A percentile compares a stretch with the other conserved stretches of the same genome.
Evolutionary conservation across 495 filamentous ascomycete species (phyloP).

Genomic region (Aspergillus hancockii): DNA sequence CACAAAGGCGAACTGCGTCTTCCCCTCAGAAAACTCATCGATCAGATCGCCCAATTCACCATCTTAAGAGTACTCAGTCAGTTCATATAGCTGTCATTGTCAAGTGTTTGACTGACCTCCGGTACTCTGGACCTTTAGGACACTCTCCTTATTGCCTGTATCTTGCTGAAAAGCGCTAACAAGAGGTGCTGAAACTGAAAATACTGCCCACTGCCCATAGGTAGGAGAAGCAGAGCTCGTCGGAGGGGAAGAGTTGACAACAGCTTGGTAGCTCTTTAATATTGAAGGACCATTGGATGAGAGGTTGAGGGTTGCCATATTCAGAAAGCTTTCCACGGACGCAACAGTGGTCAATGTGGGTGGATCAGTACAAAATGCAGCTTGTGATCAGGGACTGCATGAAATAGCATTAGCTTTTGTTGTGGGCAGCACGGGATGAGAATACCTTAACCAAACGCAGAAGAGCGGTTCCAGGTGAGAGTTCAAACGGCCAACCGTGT

Average conservation of each 20-base stretch:
- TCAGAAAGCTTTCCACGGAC: constrained; percentile 2
- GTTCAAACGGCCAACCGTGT: background rate
- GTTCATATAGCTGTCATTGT: background rate
- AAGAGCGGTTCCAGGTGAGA: background rate
- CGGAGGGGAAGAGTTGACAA: constrained; percentile 71
- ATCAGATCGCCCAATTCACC: constrained; percentile 93
- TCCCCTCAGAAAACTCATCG: constrained; percentile 95
- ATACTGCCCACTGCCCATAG: constrained; percentile 86
- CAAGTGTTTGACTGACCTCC: constrained; percentile 61
- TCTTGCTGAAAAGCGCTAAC: constrained; percentile 87
- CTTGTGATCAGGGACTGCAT: background rate
- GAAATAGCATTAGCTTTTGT: background rate
- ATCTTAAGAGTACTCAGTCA: constrained; percentile 53
- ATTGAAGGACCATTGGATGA: constrained; percentile 91
- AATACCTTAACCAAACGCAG: background rate
- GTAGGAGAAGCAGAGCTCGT: constrained; percentile 67
- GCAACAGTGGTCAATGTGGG: background rate
- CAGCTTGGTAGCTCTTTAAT: constrained; percentile 84
- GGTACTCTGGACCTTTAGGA: constrained; percentile 88
- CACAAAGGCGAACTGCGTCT: constrained; percentile 94
- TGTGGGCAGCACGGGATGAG: background rate
- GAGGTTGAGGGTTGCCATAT: constrained; percentile 90
- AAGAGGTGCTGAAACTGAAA: constrained; percentile 86
- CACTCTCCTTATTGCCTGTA: constrained; percentile 81
- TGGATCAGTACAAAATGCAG: background rate